Evolutionary conservation across 306 rosid genomes (phyloP), one percentile per base, ranked within the genome.

Genomic region (Potentilla sterilis): DNA sequence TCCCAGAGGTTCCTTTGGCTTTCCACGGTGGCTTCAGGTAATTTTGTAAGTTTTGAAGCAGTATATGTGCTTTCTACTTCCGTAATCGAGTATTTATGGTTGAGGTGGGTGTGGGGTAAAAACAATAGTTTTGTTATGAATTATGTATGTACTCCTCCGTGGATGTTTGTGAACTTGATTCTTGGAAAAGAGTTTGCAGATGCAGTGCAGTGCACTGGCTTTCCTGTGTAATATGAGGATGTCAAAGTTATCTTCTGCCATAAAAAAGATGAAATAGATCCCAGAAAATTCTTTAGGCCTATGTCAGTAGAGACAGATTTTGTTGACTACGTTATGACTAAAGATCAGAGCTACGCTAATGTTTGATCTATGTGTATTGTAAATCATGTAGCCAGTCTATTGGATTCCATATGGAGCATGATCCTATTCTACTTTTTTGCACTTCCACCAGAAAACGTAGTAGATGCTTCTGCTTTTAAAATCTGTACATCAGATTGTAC

Each of bases 11-110:
- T 89, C 96, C 75, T 90, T 90, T 76, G 97, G 98, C 80, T 89
- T 92, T 77, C 98, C 97, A 22, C 87, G 85, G 73, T 95, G 98
- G 98, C 98, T 95, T 62, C 96, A 92, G 98, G 98, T 95, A 75
- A 90, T 75, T 71, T 75, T 44, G 70, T 75, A 81, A 70, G 73
- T 72, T 74, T 83, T 79, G 74, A 73, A 76, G 43, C 68, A 54
- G 42, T 47, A 48, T 32, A 40, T 55, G 16, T 57, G 32, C 68
- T 59, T 43, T 61, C 57, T 22, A 24, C 7, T 59, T 43, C 46
- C 19, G 49, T 57, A 15, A 24, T 74, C 1, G 28, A 59, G 24
- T 51, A 24, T 70, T n/a, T 51, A 51, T 59, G 48, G 64, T 37
- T 52, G 35, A 19, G 75, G 75, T 18, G 75, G 24, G 64, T 52